Evolutionary conservation across 2,329 filamentous ascomycete species (phyloP).

Genomic region (Ceratocystiopsis sp.): DNA sequence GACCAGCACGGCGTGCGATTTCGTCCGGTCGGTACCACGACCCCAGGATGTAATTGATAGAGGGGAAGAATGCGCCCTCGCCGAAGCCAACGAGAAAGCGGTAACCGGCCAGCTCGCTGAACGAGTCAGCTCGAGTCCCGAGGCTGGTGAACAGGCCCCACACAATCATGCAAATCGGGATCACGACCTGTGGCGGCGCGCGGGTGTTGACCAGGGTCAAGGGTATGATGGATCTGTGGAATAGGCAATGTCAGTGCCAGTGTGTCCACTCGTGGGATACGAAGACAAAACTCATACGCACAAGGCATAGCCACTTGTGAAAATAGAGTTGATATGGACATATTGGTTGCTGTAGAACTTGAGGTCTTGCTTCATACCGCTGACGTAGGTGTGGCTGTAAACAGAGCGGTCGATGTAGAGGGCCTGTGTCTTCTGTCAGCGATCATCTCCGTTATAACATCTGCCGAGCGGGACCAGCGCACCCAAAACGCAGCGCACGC

Average conservation of each 20-base stretch:
- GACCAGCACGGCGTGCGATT: constrained; percentile 42
- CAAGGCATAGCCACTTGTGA: no score
- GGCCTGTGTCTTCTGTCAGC: no score
- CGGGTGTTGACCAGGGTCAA: neutral
- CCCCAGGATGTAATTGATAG: constrained; percentile 16
- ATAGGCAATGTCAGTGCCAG: no score
- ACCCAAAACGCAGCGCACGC: constrained; percentile 14
- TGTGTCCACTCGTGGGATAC: no score
- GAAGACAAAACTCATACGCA: no score
- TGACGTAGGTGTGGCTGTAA: no score
- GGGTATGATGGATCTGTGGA: neutral
- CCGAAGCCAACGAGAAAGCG: constrained; percentile 18
- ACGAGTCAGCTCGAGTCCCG: constrained; percentile 13
- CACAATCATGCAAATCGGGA: constrained; percentile 24
- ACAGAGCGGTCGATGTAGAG: no score
- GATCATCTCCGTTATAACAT: no score
- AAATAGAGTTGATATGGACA: no score
- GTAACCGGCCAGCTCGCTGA: constrained; percentile 15
- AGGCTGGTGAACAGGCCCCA: constrained; percentile 1
- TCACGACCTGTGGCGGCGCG: constrained; percentile 4
- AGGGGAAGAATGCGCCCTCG: constrained; percentile 15
- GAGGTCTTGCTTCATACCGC: no score
- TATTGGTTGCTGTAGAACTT: no score
- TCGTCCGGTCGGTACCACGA: constrained; percentile 44
- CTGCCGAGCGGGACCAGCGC: neutral